Evolutionary conservation across 2,329 filamentous ascomycete species (phyloP).

Genomic region (Aureobasidium pullulans): DNA sequence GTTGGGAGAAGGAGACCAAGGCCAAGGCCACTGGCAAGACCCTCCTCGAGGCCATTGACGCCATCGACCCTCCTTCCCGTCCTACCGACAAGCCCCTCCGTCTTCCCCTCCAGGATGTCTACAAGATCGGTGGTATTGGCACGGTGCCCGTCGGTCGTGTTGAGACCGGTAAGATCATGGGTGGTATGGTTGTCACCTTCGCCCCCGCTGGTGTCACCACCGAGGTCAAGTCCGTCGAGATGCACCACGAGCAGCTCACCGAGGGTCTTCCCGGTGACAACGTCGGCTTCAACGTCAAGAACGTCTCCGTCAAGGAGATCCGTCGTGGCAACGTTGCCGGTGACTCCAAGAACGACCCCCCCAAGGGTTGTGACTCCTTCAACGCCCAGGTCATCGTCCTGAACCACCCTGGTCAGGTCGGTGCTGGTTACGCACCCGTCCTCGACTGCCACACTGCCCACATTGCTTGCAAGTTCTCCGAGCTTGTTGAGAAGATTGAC

Average conservation of each 20-base stretch:
- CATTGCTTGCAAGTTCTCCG: conserved; percentile 99
- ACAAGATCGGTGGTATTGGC: conserved; percentile 99
- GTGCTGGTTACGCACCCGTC: conserved; percentile 97
- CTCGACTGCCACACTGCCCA: conserved; percentile 99
- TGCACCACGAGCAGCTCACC: conserved; percentile 98
- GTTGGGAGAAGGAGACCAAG: conserved; percentile 99
- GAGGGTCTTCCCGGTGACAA: conserved; percentile 99
- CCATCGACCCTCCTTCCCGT: conserved; percentile 86
- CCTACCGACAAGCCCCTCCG: conserved; percentile 98
- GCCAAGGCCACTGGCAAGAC: conserved; percentile 88
- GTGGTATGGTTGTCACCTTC: conserved; percentile 92
- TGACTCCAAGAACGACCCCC: conserved; percentile 99
- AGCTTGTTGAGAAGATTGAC: conserved; percentile 99
- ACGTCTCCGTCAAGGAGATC: conserved; percentile 99
- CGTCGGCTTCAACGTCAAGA: conserved; percentile 99
- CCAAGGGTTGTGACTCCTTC: conserved; percentile 83
- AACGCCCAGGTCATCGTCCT: conserved; percentile 99
- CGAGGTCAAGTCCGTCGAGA: conserved; percentile 99
- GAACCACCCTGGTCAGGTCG: conserved; percentile 99
- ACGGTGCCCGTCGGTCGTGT: conserved; percentile 99
- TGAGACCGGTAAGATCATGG: conserved; percentile 95
- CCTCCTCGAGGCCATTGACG: conserved; percentile 96
- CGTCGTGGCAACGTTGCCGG: conserved; percentile 99
- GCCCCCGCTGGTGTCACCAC: conserved; percentile 98
- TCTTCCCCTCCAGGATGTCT: conserved; percentile 99